Evolutionary conservation across 257 asterid species (phyloP), one percentile per base, ranked within the genome.

Genomic region (Lycium ferocissimum): DNA sequence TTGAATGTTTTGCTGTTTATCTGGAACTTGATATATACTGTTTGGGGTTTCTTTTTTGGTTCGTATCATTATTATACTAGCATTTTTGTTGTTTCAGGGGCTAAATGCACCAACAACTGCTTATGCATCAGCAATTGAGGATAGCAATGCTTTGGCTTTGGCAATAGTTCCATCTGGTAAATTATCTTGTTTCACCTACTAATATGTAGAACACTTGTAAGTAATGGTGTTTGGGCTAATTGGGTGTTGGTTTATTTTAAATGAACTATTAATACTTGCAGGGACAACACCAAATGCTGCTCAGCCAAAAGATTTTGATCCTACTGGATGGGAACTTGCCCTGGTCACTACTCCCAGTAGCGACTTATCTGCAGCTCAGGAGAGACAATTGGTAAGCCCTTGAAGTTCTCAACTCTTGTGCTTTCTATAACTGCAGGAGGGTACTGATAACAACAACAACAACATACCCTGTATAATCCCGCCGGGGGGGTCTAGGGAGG

Each of bases 321-420:
- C 98, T 14, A 90, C 91, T 45, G 99, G 99, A 37, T 97, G 99
- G 99, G 99, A 97, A 88, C 98, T 97, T 87, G 98, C 99, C 9
- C 90, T 97, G 75, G 99, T 94, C 81, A 88, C 93, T 83, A 88
- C 99, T 75, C 99, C 99, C 78, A 92, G 97, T 94, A 92, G 89
- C 91, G 88, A 94, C 87, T 86, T 94, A 86, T 95, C 98, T 67
- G 83, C 98, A 7, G 90, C 76, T 43, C 99, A 92, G 88, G 99
- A 95, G 89, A 92, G 98, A 88, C 97, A 95, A 89, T 89, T 97
- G 98, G 99, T 97, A 91, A 75, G 90, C 54, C 84, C 67, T 66
- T 72, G 80, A 43, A 72, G 1, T 72, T 72, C 57, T 18, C 10
- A 5, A 43, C 7, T 13, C 26, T 43, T 82, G 62, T 71, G 12